Base-by-base conservation (phyloP, 2,329 filamentous ascomycete genomes). In the Tolypocladium album region DNA sequence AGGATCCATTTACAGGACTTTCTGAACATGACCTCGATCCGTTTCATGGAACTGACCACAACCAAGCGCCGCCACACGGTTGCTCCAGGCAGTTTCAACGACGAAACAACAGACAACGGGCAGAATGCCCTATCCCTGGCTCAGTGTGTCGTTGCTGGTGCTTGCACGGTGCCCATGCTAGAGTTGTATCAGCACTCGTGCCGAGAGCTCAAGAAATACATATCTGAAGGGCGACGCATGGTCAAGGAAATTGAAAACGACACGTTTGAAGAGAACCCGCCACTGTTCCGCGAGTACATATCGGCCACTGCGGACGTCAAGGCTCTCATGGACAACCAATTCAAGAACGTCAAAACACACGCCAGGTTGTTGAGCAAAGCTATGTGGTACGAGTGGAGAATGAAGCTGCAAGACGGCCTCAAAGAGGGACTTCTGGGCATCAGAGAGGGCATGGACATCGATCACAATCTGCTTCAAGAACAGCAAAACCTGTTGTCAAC, bases 311-410 rank as follows among this genome's bases (percentile, higher is more conserved):
- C 91, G 0, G 90, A 95, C 63, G 86, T 96, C 70, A 92, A 90
- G 68, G 76, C 85, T 4, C 81, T 95, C 58, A 95, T 99, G 87
- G 93, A 99, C 75, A 94, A 90, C 65, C 92, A 97, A 70, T 94
- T 99, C 79, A 94, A 96, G 73, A 97, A 97, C 69, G 89, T 96
- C 73, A 97, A 97, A 78, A 92, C 91, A 0, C 89, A 96, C 71
- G 91, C 93, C 20, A 85, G 94, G 34, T 81, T 97, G 17, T 79
- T 92, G 58, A 97, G 93, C 76, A 97, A 97, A 71, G 91, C 90
- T 60, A 92, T 94, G 79, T 99, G 94, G 94, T 99, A 99, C 71
- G 89, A 93, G 69, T 99, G 94, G 94, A 88, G 94, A 47, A 93
- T 90, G 81, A 93, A 94, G 68, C 82, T 97, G 31, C 86, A 92